Conservation (phyloP, 1,284 basidiomycete genomes). For the Boletus albobrunnescens region DNA sequence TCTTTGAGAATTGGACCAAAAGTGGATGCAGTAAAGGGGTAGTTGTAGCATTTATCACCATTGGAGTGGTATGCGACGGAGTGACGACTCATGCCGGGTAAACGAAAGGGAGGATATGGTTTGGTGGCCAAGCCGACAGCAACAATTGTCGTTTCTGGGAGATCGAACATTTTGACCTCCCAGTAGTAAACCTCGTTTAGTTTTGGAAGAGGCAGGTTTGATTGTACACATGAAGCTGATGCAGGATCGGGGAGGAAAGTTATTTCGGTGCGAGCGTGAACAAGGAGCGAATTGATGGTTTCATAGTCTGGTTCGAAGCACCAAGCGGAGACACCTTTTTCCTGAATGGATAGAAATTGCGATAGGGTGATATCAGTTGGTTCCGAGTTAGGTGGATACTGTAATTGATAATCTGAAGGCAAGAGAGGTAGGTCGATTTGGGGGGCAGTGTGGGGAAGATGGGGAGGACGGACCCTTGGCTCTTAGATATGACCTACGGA, state of each 20-base stretch:
- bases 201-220: slow-evolving; percentile 90
- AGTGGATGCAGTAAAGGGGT: slow-evolving; percentile 85
- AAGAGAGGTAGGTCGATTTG: slow-evolving; percentile 1
- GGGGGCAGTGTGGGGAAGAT: background rate
- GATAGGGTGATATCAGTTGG: slow-evolving; percentile 95
- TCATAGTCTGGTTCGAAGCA: slow-evolving; percentile 97
- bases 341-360: slow-evolving; percentile 95
- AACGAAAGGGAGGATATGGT: slow-evolving; percentile 88
- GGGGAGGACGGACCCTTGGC: slow-evolving; percentile 73
- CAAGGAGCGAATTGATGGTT: slow-evolving; percentile 83
- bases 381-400: slow-evolving; percentile 88
- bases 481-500: slow-evolving; percentile 72
- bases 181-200: slow-evolving; percentile 97
- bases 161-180: slow-evolving; percentile 97
- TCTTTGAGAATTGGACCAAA: slow-evolving; percentile 87
- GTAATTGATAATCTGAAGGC: slow-evolving; percentile 77
- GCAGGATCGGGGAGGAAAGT: slow-evolving; percentile 94
- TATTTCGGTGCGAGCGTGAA: slow-evolving; percentile 91
- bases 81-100: slow-evolving; percentile 84
- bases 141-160: slow-evolving; percentile 78
- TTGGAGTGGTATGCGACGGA: slow-evolving; percentile 97
- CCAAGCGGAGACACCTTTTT: slow-evolving; percentile 97
- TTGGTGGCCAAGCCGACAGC: slow-evolving; percentile 91
- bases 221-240: slow-evolving; percentile 89
- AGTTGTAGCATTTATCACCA: slow-evolving; percentile 97